Evolutionary conservation across 345 rosid species (phyloP), one percentile per base, ranked within the genome.

Genomic region (Theobroma cacao): DNA sequence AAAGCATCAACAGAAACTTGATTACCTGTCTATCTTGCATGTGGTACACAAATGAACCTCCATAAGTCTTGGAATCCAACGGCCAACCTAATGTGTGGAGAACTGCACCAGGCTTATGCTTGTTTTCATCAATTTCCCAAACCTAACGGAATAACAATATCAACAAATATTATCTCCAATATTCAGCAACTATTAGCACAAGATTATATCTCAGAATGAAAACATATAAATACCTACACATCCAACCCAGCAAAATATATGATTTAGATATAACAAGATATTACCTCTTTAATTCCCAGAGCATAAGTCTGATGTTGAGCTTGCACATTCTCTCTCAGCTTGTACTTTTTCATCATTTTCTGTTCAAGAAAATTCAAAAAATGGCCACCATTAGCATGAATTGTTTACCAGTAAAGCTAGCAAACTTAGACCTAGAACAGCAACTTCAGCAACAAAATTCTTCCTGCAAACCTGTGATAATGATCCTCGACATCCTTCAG

Each of bases 401-500:
- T 28, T 71, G 47, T 22, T 47, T 13, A 62, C 31, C 6, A 72
- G 36, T 52, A 63, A 78, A 77, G 60, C 58, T 59, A 31, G 41
- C 53, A 38, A 36, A 43, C 58, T 71, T 67, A 24, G 33, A 63
- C 70, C 41, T 78, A 28, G 33, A 61, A 63, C 47, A 70, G 68
- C 34, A 30, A 45, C 55, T 10, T 45, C 52, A 77, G 75, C 68
- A 68, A 48, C 2, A 77, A 80, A 77, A 43, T 76, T 78, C 65
- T 71, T 74, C 63, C 59, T 63, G 41, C 91, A 82, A 77, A 95
- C 99, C 95, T 95, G 97, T 5, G 99, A 90, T 72, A 95, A 85
- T 72, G 99, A 95, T 85, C 99, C 99, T 75, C 99, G 91, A 81
- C 98, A 95, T 77, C 99, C 99, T 80, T 95, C 99, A 47, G 97